Evolutionary conservation across 108 stramenopile genomes (phyloP).

Genomic region (Mediolabrus comicus): DNA sequence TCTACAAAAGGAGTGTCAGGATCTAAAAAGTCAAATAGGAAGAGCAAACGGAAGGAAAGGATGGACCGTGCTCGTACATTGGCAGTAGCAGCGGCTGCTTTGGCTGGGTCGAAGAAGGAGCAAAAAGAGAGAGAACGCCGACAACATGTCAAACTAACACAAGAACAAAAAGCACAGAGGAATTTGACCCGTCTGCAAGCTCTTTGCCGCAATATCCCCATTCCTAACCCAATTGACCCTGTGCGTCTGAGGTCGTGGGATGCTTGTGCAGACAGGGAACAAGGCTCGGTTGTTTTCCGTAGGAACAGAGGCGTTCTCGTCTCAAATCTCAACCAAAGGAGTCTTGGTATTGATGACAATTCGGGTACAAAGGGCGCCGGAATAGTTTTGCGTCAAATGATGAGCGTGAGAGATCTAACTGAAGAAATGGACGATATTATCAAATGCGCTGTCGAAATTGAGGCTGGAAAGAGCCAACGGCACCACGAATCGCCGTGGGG

Average conservation of each 20-base stretch:
- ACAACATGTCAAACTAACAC: constrained; percentile 17
- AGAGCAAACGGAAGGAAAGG: constrained; percentile 48
- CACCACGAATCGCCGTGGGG: constrained; percentile 62
- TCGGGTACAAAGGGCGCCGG: constrained; percentile 73
- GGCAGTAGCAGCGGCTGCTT: constrained; percentile 75
- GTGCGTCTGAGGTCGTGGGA: constrained; percentile 80
- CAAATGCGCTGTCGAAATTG: constrained; percentile 82
- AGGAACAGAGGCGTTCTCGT: constrained; percentile 67
- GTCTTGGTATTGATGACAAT: constrained; percentile 52
- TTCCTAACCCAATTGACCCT: constrained; percentile 76
- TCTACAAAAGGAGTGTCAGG: not conserved
- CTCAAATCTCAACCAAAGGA: constrained; percentile 47
- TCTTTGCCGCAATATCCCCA: constrained; percentile 62
- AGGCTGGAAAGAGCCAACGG: constrained; percentile 74
- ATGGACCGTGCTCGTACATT: constrained; percentile 50
- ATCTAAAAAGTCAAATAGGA: constrained; percentile 36
- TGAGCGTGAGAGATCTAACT: constrained; percentile 72
- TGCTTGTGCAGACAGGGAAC: constrained; percentile 74
- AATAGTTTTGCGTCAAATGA: constrained; percentile 73
- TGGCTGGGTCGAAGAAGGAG: constrained; percentile 49
- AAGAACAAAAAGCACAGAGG: constrained; percentile 59
- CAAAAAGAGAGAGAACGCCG: constrained; percentile 26
- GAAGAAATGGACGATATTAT: constrained; percentile 74
- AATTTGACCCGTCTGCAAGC: constrained; percentile 67
- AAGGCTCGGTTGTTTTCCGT: constrained; percentile 71